phyloP scores from a whole-genome alignment of 768 basidiomycete genomes.

The Kwoniella shandongensis region DNA sequence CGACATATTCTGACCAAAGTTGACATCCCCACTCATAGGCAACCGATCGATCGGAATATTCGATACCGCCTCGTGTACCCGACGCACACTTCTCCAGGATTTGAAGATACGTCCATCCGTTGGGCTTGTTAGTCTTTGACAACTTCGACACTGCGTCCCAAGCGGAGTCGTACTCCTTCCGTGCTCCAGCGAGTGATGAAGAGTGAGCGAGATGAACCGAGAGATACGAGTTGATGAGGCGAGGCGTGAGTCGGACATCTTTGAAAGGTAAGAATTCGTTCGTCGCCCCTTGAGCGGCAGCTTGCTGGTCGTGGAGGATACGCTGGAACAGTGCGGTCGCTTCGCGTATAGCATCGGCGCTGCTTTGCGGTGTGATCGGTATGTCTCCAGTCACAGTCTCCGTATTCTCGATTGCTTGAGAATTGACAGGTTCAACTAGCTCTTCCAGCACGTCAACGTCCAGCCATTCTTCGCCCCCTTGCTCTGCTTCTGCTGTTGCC shows the following conservation, averaged over 20 bases:
- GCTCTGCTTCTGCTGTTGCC: neutral
- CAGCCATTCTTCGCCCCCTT: constrained; percentile 12
- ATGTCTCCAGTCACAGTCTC: neutral
- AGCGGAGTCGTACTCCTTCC: constrained; percentile 58
- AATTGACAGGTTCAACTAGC: constrained; percentile 9
- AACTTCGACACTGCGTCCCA: constrained; percentile 16
- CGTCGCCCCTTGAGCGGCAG: neutral
- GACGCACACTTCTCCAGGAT: constrained; percentile 67
- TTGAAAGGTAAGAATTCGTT: constrained; percentile 57
- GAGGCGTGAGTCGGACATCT: constrained; percentile 62
- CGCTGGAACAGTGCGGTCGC: constrained; percentile 65
- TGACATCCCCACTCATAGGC: constrained; percentile 62
- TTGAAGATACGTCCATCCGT: constrained; percentile 64
- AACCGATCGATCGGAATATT: constrained; percentile 44
- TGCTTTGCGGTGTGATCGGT: constrained; percentile 62
- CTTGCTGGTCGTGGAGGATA: constrained; percentile 59
- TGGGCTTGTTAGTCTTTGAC: constrained; percentile 36
- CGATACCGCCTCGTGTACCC: constrained; percentile 57
- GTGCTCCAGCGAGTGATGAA: constrained; percentile 57
- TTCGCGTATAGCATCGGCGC: constrained; percentile 71
- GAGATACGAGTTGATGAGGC: constrained; percentile 76
- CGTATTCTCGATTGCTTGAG: neutral
- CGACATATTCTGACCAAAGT: constrained; percentile 67
- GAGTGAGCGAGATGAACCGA: constrained; percentile 69
- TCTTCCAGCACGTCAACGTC: constrained; percentile 19